A percentile compares a stretch with the other conserved stretches of the same genome.
Evolutionary conservation across 2,329 filamentous ascomycete genomes (phyloP).

Genomic region (Alternaria sp.): DNA sequence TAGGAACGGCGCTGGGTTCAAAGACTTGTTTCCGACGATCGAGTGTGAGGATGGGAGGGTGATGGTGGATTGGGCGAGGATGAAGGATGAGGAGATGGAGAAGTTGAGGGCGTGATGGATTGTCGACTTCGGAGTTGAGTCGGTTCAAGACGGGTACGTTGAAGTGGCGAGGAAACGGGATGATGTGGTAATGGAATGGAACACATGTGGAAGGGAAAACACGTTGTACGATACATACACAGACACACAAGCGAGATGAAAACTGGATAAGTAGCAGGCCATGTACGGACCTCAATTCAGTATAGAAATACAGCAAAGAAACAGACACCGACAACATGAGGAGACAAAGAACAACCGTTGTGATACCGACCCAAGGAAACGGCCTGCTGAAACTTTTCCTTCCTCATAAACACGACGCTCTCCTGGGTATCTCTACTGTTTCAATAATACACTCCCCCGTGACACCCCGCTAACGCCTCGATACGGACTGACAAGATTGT

Average conservation of each 20-base stretch:
- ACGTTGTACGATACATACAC: background rate
- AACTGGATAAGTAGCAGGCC: background rate
- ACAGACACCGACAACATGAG: background rate
- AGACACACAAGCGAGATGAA: background rate
- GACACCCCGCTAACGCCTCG: conserved; percentile 6
- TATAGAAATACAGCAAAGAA: background rate
- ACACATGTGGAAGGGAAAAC: background rate
- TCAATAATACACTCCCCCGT: background rate
- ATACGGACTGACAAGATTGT: background rate
- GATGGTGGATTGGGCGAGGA: conserved; percentile 34
- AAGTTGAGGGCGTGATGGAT: background rate
- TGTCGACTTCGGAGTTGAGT: no score
- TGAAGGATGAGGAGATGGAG: conserved; percentile 27
- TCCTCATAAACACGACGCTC: background rate
- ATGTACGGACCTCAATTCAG: background rate
- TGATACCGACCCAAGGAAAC: background rate
- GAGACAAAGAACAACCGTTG: background rate
- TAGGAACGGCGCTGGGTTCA: conserved; percentile 14
- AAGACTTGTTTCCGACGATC: conserved; percentile 24
- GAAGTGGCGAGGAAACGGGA: background rate
- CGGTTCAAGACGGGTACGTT: no score
- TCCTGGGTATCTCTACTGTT: conserved; percentile 3
- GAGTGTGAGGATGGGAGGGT: conserved; percentile 10
- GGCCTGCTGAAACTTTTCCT: background rate
- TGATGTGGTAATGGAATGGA: background rate